Conservation (phyloP, 2,329 filamentous ascomycete genomes). For the Neocucurbitaria cava region DNA sequence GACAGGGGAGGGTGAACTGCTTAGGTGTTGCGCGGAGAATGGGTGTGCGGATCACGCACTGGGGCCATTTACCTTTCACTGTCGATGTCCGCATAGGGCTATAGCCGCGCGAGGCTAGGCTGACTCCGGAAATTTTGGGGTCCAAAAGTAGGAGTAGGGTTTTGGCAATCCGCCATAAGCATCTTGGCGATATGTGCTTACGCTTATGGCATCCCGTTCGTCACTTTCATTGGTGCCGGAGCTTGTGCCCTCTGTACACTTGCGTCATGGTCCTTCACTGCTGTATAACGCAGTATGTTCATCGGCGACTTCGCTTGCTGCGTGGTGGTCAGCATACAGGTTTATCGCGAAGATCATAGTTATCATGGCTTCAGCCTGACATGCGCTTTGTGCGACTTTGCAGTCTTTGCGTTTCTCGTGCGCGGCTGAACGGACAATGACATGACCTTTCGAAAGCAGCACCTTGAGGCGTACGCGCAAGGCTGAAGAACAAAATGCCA, state of each 20-base stretch:
- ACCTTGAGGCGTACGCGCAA: not conserved
- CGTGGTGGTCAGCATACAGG: slow-evolving; percentile 3
- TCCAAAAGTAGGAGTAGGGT: not conserved
- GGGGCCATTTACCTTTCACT: no score
- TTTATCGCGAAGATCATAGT: not conserved
- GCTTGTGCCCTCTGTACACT: not conserved
- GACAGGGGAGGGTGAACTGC: no score
- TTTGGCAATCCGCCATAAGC: not conserved
- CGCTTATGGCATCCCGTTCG: not conserved
- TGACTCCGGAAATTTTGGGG: not conserved
- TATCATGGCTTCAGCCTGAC: not conserved
- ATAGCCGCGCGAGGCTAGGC: no score
- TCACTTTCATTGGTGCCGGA: no score
- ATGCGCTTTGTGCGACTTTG: not conserved
- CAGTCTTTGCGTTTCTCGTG: no score
- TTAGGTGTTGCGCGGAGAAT: no score
- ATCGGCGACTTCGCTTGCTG: no score
- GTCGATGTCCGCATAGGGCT: no score
- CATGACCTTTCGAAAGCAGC: not conserved
- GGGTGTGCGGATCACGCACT: no score
- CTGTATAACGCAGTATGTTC: no score
- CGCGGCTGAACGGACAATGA: not conserved
- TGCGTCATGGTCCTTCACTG: not conserved
- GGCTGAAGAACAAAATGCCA: slow-evolving; percentile 3
- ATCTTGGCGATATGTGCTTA: slow-evolving; percentile 4